A percentile compares a stretch with the other conserved stretches of the same genome.
phyloP scores from a whole-genome alignment of 441 rosid species.

The Syzygium malaccense region DNA sequence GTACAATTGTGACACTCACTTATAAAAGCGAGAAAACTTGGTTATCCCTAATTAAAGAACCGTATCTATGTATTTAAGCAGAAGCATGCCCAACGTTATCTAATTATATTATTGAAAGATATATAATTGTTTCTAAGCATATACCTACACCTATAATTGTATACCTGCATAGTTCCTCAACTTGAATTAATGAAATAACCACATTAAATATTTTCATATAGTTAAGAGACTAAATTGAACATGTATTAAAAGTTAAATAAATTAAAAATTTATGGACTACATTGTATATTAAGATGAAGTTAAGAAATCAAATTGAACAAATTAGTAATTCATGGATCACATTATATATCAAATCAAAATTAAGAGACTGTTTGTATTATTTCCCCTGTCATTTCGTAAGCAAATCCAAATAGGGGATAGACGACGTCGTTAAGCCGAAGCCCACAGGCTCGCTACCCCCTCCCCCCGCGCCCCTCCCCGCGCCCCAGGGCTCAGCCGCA shows the following conservation, averaged over 20 bases:
- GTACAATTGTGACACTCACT: too few relatives aligned
- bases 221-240: too few relatives aligned
- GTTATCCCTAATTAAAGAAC: neutral
- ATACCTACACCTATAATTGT: neutral
- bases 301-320: too few relatives aligned
- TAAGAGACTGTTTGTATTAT: accelerated
- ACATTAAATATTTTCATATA: too few relatives aligned
- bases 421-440: neutral
- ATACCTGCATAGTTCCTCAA: neutral
- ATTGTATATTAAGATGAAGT: too few relatives aligned
- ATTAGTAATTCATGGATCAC: too few relatives aligned
- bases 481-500: neutral
- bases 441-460: neutral
- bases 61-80: neutral
- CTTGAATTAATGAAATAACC: too few relatives aligned
- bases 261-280: accelerated
- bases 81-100: neutral
- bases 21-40: too few relatives aligned
- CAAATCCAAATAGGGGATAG: neutral
- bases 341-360: accelerated
- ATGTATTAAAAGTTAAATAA: too few relatives aligned
- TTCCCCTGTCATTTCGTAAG: neutral
- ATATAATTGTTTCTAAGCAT: neutral
- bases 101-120: neutral
- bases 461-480: too few relatives aligned